phyloP scores from a whole-genome alignment of 257 asterid genomes.

The Solanum piurae region DNA sequence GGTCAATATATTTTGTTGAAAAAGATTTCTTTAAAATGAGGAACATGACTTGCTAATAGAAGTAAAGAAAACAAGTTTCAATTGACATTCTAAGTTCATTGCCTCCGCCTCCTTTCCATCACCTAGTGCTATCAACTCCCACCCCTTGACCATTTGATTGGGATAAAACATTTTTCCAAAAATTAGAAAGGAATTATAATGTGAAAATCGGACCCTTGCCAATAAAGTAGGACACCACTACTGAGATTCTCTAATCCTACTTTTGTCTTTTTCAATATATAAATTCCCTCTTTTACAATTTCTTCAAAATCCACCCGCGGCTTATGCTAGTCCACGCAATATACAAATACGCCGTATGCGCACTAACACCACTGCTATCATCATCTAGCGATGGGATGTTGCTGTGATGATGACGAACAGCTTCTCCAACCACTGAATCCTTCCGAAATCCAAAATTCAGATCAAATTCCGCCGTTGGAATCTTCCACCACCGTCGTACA shows the following conservation, averaged over 20 bases:
- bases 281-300: background rate
- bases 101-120: background rate
- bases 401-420: slow-evolving; percentile 23
- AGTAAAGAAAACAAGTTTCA: background rate
- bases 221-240: no score
- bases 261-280: background rate
- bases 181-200: background rate
- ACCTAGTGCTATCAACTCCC: background rate
- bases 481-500: slow-evolving; percentile 8
- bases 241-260: background rate
- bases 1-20: background rate
- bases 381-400: slow-evolving; percentile 16
- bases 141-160: background rate
- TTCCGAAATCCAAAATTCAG: background rate
- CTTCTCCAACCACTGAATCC: slow-evolving; percentile 11
- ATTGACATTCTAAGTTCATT: background rate
- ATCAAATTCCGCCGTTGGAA: background rate
- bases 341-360: background rate
- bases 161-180: background rate
- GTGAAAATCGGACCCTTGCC: fast-evolving
- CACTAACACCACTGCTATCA: background rate
- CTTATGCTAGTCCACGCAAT: slow-evolving; percentile 1
- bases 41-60: background rate
- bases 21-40: background rate
- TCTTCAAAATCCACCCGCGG: background rate